A percentile compares a stretch with the other conserved stretches of the same genome.
Conservation (phyloP, 441 rosid genomes). For the Manihot esculenta region DNA sequence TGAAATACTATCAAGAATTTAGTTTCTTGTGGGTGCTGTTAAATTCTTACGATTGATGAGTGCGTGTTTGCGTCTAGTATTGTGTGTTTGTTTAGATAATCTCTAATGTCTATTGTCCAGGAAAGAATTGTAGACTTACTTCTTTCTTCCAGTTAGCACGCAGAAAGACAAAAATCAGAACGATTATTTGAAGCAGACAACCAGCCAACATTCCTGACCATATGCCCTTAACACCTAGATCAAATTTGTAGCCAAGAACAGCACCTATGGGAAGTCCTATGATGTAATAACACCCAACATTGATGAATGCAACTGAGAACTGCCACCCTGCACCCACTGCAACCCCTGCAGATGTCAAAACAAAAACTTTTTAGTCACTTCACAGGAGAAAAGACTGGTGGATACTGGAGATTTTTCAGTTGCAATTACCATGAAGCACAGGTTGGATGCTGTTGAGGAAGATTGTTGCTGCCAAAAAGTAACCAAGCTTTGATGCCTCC, state of each 20-base stretch:
- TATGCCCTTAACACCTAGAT: constrained; percentile 39
- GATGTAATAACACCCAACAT: constrained; percentile 38
- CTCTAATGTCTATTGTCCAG: neutral
- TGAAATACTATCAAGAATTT: neutral
- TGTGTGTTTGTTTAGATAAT: too few relatives aligned
- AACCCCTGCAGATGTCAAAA: constrained; percentile 35
- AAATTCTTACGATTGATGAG: too few relatives aligned
- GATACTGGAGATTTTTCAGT: neutral
- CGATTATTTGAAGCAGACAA: constrained; percentile 32
- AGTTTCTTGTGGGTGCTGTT: neutral
- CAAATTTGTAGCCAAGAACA: constrained; percentile 41
- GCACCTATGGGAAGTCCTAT: constrained; percentile 48
- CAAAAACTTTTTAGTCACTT: neutral
- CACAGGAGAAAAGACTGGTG: neutral
- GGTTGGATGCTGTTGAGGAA: constrained; percentile 55
- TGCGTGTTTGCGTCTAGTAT: too few relatives aligned
- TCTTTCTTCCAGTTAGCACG: constrained; percentile 45
- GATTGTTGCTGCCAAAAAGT: constrained; percentile 45
- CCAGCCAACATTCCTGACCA: constrained; percentile 57
- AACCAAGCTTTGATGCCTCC: constrained; percentile 42
- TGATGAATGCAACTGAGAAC: constrained; percentile 39
- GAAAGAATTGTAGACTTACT: constrained; percentile 21
- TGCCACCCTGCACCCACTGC: constrained; percentile 63
- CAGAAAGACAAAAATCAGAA: constrained; percentile 30
- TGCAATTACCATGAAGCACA: constrained; percentile 43